Evolutionary conservation across 352 stramenopile genomes (phyloP), one percentile per base, ranked within the genome.

Genomic region (Saprolegnia diclina): DNA sequence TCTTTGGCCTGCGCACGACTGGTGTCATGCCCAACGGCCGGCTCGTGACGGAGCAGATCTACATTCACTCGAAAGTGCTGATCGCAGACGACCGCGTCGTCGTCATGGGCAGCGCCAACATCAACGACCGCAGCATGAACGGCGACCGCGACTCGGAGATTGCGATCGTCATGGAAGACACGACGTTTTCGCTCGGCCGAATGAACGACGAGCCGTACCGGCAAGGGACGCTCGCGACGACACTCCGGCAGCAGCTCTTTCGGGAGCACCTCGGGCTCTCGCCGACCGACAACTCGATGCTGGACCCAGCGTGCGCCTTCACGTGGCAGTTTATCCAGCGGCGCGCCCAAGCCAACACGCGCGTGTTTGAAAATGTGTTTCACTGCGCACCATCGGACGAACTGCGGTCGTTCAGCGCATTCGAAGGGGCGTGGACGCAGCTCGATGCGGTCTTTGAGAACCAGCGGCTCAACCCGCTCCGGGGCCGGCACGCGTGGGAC

Each of bases 61-160:
- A 97, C 75, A 92, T 97, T 65, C 90, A 97, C 76, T 92, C 85
- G 71, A 96, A 96, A 74, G 74, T 96, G 4, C 77, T 96, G 61
- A 94, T 97, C 35, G 83, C 81, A 0, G 94, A 98, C 65, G 94
- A 98, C 71, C 82, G 83, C 64, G 87, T 88, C 22, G 88, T 77
- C 54, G 94, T 98, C 40, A 85, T 98, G 53, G 93, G 94, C 21
- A 97, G 87, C 62, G 94, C 92, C 11, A 98, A 98, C 78, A 98
- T 98, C 63, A 98, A 98, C 59, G 92, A 98, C 71, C 89, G 94
- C 9, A 97, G 89, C 71, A 94, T 98, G 83, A 89, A 90, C 55
- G 94, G 93, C 45, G 87, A 96, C 52, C 89, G 92, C 48, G 87
- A 95, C 68, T 94, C 85, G 24, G 87, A 95, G 50, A 95, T 95